phyloP scores from a whole-genome alignment of 2,329 filamentous ascomycete species.

The Penicillium sp. region DNA sequence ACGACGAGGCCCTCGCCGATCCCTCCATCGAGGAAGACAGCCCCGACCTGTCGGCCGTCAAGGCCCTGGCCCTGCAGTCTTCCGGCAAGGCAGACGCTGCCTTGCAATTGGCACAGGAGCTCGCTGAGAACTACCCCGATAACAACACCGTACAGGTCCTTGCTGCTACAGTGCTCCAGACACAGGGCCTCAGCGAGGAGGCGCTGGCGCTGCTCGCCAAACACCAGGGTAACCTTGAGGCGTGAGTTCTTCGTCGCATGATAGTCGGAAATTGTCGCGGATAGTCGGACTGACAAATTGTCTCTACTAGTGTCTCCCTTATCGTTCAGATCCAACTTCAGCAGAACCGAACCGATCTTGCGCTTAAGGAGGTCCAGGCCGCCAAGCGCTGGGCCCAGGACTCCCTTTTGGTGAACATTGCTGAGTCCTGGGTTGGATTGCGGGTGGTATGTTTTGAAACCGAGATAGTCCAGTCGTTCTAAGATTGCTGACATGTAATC shows the following conservation, averaged over 20 bases:
- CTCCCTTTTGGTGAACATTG: conserved; percentile 87
- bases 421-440: conserved; percentile 92
- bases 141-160: conserved; percentile 81
- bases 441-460: conserved; percentile 65
- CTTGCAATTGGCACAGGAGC: conserved; percentile 63
- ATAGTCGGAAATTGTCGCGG: background rate
- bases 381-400: conserved; percentile 95
- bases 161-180: conserved; percentile 78
- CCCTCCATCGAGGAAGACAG: conserved; percentile 64
- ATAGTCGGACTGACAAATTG: conserved; percentile 11
- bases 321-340: conserved; percentile 90
- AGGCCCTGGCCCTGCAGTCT: conserved; percentile 69
- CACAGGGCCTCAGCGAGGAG: conserved; percentile 78
- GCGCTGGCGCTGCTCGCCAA: conserved; percentile 76
- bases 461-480: background rate
- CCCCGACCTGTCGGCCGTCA: conserved; percentile 75
- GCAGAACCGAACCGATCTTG: conserved; percentile 89
- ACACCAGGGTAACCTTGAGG: conserved; percentile 79
- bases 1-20: conserved; percentile 70
- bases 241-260: conserved; percentile 57
- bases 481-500: background rate
- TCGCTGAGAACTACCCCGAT: conserved; percentile 68
- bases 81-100: conserved; percentile 65
- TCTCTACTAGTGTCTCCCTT: conserved; percentile 66
- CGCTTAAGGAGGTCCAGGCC: conserved; percentile 81